These are phyloP conservation scores for Silene vulgaris DNA, from an alignment of 179 eudicot genomes.

Conservation along the genomic window DNA sequence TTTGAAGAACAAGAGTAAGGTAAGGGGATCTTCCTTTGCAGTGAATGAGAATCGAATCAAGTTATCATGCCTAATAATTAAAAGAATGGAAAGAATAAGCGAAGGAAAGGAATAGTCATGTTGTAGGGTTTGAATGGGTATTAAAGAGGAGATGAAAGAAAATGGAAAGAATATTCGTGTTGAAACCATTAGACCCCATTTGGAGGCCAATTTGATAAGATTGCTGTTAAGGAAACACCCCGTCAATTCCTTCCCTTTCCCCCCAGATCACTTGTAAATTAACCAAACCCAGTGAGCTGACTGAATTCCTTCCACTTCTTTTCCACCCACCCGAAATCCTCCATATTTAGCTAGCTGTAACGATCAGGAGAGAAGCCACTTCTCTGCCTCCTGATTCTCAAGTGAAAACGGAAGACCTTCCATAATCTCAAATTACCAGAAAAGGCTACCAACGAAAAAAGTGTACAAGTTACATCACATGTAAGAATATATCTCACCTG, in stretches of 20 bases:
- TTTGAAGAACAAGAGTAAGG: not conserved
- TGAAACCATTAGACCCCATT: not conserved
- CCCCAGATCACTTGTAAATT: slow-evolving; percentile 5
- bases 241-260: not conserved
- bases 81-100: not conserved
- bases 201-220: not conserved
- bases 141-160: not conserved
- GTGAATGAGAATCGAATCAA: not conserved
- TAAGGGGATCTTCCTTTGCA: not conserved
- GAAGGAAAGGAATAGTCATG: not conserved
- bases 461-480: not conserved
- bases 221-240: not conserved
- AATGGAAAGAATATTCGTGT: not conserved
- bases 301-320: not conserved
- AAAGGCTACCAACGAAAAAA: slow-evolving; percentile 6
- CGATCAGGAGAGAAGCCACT: not conserved
- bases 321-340: not conserved
- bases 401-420: slow-evolving; percentile 11
- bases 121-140: not conserved
- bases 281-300: not conserved
- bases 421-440: slow-evolving; percentile 5
- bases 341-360: not conserved
- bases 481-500: slow-evolving; percentile 43
- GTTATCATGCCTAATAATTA: not conserved
- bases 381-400: slow-evolving; percentile 7